A percentile compares a stretch with the other conserved stretches of the same genome.
phyloP scores from a whole-genome alignment of 495 filamentous ascomycete genomes.

The Margaritispora aquatica region DNA sequence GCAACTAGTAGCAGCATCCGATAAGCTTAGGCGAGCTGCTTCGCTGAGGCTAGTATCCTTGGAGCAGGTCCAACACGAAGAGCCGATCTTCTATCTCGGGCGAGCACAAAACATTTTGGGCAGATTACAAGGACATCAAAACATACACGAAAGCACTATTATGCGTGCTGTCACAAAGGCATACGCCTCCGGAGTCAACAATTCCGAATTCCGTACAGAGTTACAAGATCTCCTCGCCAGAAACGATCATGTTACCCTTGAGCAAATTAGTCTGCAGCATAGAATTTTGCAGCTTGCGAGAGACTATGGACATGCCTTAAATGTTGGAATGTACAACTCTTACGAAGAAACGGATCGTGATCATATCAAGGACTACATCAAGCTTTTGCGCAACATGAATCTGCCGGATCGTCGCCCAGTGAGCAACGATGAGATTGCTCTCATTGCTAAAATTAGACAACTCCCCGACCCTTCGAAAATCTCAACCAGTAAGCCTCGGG shows the following conservation, averaged over 20 bases:
- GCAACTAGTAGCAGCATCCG: slow-evolving; percentile 33
- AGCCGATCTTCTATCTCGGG: slow-evolving; percentile 33
- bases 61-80: slow-evolving; percentile 39
- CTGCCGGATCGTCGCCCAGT: neutral
- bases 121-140: slow-evolving; percentile 25
- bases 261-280: slow-evolving; percentile 25
- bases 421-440: neutral
- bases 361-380: slow-evolving; percentile 35
- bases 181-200: slow-evolving; percentile 40
- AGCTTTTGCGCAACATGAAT: slow-evolving; percentile 24
- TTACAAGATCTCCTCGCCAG: slow-evolving; percentile 19
- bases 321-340: slow-evolving; percentile 31
- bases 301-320: slow-evolving; percentile 41
- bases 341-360: slow-evolving; percentile 20
- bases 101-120: slow-evolving; percentile 32
- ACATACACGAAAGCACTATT: slow-evolving; percentile 16
- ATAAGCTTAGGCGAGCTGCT: slow-evolving; percentile 38
- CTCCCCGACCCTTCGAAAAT: slow-evolving; percentile 25
- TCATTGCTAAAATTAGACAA: slow-evolving; percentile 19
- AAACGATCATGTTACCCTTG: slow-evolving; percentile 27
- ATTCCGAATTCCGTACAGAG: slow-evolving; percentile 28
- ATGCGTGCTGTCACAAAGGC: slow-evolving; percentile 24
- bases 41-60: slow-evolving; percentile 41
- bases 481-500: slow-evolving; percentile 25
- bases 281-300: slow-evolving; percentile 39